Evolutionary conservation across 768 basidiomycete species (phyloP), one percentile per base, ranked within the genome.

Genomic region (Collybiopsis confluens): DNA sequence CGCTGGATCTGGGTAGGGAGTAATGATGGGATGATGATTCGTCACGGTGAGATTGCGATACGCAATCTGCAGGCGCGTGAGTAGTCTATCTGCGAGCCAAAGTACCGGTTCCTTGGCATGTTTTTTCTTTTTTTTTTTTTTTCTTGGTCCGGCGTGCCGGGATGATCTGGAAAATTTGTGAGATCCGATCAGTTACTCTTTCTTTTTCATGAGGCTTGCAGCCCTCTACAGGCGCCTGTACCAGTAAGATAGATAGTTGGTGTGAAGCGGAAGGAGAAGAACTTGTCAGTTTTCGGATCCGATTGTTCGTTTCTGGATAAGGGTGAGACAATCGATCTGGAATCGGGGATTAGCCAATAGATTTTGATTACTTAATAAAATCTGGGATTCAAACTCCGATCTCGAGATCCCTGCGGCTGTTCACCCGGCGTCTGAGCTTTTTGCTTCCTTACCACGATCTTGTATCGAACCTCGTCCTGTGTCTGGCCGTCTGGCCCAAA

Each of bases 311-410:
- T 42, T 42, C 16, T n/a, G 41, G 23, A 5, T 28, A 20, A 45
- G 20, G 13, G 59, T 57, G 57, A 50, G 54, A 47, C 50, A 54
- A 61, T 61, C 56, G 61, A 64, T 61, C 56, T 59, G 57, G 56
- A 65, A 61, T 58, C 42, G 58, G 55, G 57, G 61, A 62, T 16
- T 36, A n/a, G 44, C 45, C 36, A 38, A 54, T 52, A 20, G 37
- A 7, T 47, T 33, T 18, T 23, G 30, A 6, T 5, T 5, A 23
- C 8, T 7, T 6, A 42, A 18, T 16, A 23, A 42, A 6, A 18
- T 7, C 23, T 8, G 41, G n/a, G 23, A 42, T 30, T 43, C 16
- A 36, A 53, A 45, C 43, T 53, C 43, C 43, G 43, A 53, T 45
- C 52, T 23, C 26, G 23, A 52, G 50, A 52, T 52, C 50, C 24